A percentile compares a stretch with the other conserved stretches of the same genome.
These are phyloP conservation scores for Chaetoceros tenuissimus DNA, from an alignment of 108 stramenopile genomes.

Conservation along the genomic window DNA sequence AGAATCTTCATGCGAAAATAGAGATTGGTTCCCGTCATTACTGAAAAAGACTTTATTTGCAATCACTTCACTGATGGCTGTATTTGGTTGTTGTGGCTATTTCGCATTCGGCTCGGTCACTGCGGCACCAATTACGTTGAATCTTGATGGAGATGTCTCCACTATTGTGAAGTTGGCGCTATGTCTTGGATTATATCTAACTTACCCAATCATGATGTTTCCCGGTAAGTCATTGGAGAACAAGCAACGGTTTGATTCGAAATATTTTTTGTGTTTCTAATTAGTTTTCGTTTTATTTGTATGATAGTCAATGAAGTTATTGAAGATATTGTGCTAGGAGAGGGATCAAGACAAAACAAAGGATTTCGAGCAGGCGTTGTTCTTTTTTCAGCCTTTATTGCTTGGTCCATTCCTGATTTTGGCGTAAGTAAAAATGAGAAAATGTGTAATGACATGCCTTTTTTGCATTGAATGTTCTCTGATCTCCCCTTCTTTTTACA, in stretches of 20 bases:
- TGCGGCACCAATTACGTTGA: constrained; percentile 59
- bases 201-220: constrained; percentile 84
- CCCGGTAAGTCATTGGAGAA: no score
- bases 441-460: no score
- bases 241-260: not conserved
- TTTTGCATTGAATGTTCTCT: no score
- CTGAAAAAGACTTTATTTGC: constrained; percentile 29
- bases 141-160: constrained; percentile 35
- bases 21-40: constrained; percentile 34
- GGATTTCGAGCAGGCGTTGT: constrained; percentile 35
- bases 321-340: constrained; percentile 19
- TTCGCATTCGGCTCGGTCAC: constrained; percentile 49
- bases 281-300: no score
- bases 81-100: constrained; percentile 63
- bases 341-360: constrained; percentile 15
- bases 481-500: no score
- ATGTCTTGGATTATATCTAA: constrained; percentile 62
- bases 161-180: constrained; percentile 62
- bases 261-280: no score
- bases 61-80: constrained; percentile 56
- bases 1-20: constrained; percentile 34
- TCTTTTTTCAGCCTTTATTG: constrained; percentile 39
- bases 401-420: constrained; percentile 58
- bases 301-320: constrained; percentile 36
- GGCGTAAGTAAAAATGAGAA: no score